phyloP scores from a whole-genome alignment of 257 asterid genomes.

The Knoxia roxburghii region DNA sequence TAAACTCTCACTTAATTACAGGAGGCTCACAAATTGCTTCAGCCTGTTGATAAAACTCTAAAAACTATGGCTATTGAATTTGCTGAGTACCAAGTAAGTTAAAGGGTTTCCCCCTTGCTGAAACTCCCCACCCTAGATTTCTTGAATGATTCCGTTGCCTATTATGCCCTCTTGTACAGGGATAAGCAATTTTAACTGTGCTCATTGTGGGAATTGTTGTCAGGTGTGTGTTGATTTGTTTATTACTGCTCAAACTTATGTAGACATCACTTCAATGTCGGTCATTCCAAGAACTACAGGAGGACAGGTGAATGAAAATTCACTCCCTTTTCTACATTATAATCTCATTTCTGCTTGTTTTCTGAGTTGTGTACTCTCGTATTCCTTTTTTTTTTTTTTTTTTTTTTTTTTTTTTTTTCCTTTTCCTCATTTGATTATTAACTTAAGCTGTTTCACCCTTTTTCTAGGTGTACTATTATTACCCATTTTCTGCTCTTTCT shows the following conservation, averaged over 20 bases:
- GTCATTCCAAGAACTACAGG: constrained; percentile 93
- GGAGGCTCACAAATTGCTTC: constrained; percentile 95
- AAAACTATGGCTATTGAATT: constrained; percentile 95
- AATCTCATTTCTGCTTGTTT: neutral
- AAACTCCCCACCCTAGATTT: neutral
- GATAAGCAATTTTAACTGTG: constrained; percentile 4
- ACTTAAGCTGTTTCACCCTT: constrained; percentile 9
- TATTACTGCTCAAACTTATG: constrained; percentile 83
- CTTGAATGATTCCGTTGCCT: constrained; percentile 4
- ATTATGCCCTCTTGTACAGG: neutral
- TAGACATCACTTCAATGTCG: constrained; percentile 91
- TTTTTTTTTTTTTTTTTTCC: neutral
- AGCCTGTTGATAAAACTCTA: constrained; percentile 79
- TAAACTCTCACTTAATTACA: constrained; percentile 36
- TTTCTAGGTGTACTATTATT: constrained; percentile 75
- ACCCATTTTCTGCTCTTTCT: constrained; percentile 93
- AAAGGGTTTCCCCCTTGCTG: neutral
- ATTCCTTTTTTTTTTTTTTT: neutral
- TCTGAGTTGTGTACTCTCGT: neutral
- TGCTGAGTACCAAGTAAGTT: constrained; percentile 91
- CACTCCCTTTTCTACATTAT: neutral
- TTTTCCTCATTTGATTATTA: neutral
- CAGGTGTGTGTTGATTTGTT: constrained; percentile 99
- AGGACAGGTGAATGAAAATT: constrained; percentile 64
- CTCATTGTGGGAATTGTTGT: constrained; percentile 20